Base-by-base conservation (phyloP, 345 rosid species). In the Eucalyptus pauciflora region DNA sequence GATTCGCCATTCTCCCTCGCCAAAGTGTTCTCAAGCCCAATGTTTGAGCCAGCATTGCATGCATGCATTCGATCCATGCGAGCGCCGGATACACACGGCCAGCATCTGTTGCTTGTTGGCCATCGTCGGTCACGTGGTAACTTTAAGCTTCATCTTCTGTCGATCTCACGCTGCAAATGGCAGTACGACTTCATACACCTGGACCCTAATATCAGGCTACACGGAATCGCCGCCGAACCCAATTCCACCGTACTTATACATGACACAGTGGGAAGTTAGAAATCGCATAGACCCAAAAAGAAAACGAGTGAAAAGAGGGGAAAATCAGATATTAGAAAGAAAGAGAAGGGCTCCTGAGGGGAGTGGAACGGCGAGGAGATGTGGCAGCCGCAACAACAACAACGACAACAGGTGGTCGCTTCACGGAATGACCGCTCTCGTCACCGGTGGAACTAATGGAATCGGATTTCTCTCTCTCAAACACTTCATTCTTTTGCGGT, bases 381-480 rank as follows among this genome's bases (percentile, higher is more conserved):
- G 25, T 1, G 41, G 81, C 45, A 4, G 45, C 45, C 13, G 4
- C 45, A 18, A 33, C 13, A 5, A 10, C 4, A 10, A 50, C 64
- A 1, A 58, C 29, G 3, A 46, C 13, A 86, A 3, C 24, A 46
- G 86, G 50, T 85, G 90, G 90, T 88, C 87, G 10, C 87, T 88
- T n/a, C 86, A n/a, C 0, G 41, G 22, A 67, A 67, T 31, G 76
- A 67, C 3, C 1, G 11, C 41, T 67, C 41, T 67, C 41, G 6
- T 94, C 14, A 93, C 94, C 16, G 94, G 95, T 64, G 94, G 92
- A 85, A 88, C 91, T 86, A 67, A 64, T 29, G 93, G 94, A 89
- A 88, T 91, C 43, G 94, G 93, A 94, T 94, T 17, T 41, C 27
- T 87, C 22, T 31, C 8, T 64, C 69, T 62, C 20, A 4, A 69